Evolutionary conservation across 495 filamentous ascomycete species (phyloP).

Genomic region (Extremus antarcticus): DNA sequence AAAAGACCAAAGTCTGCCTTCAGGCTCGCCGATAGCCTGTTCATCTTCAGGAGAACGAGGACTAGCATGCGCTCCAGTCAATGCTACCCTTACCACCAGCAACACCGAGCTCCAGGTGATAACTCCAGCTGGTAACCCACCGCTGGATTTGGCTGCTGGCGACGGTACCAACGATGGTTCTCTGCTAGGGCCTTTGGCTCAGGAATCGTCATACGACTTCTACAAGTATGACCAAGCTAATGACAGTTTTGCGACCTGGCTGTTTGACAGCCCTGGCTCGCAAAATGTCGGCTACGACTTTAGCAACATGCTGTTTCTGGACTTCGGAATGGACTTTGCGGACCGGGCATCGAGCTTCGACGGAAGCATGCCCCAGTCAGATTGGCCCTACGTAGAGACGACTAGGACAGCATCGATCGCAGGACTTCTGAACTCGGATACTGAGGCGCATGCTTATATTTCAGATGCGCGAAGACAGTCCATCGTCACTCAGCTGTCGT

Average conservation of each 20-base stretch:
- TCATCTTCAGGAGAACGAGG: no score
- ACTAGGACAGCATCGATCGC: not conserved
- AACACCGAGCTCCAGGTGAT: no score
- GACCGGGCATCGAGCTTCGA: no score
- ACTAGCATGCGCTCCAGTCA: no score
- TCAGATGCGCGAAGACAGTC: not conserved
- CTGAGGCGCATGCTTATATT: not conserved
- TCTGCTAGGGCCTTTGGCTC: not conserved
- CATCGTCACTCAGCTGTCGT: not conserved
- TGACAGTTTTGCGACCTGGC: constrained; percentile 9
- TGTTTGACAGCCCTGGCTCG: constrained; percentile 7
- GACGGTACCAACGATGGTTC: not conserved
- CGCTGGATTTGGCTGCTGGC: not conserved
- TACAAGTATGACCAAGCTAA: constrained; percentile 1
- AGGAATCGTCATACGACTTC: no score
- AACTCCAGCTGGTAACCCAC: no score
- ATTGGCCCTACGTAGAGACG: not conserved
- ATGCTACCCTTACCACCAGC: no score
- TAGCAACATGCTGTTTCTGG: constrained; percentile 1
- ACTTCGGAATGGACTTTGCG: constrained; percentile 6
- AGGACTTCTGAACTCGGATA: not conserved
- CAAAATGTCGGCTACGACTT: constrained; percentile 5
- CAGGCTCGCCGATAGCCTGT: not conserved
- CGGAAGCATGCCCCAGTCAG: no score
- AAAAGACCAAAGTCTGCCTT: not conserved